Base-by-base conservation (phyloP, 1,284 basidiomycete species). In the Cutaneotrichosporon daszewskae region DNA sequence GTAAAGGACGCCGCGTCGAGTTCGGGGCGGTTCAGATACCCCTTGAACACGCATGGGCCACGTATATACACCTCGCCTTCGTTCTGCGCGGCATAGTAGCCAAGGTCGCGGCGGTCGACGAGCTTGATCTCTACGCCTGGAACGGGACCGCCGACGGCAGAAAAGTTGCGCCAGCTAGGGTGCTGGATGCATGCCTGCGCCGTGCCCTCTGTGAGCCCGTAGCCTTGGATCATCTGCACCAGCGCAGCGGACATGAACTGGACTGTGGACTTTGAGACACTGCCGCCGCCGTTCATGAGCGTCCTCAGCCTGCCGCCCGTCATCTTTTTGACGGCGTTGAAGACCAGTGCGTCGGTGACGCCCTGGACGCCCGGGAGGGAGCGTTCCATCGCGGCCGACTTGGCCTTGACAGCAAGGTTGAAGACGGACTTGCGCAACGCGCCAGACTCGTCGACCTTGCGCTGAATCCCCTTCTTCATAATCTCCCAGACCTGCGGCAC, bases 151-250 rank as follows among this genome's bases (percentile, higher is more conserved):
- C 91, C 91, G 31, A 89, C 87, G 4, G 77, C 67, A 9, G 80
- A 79, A 58, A 80, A 49, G 23, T 49, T 40, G 37, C 49, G 56
- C 45, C 52, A 61, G 13, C 53, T 37, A 4, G 57, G 58, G 9
- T 49, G 53, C 27, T 55, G 51, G 34, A 69, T 58, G 20, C 61
- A 55, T 7, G 58, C 54, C 70, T 69, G 64, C 35, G 73, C 85
- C 59, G 86, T 86, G 3, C 87, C 85, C 68, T 95, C 92, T 19
- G 92, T 95, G 79, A 94, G 81, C 14, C 92, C 90, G 66, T 95
- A 94, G 40, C 86, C 89, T 72, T 92, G 88, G 13, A 95, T 70
- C 45, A 92, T 73, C 16, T 77, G 80, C 10, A 89, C 86, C 17
- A 96, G 74, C 2, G 87, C 83, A 19, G 81, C 74, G 31, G 77